Evolutionary conservation across 2,329 filamentous ascomycete species (phyloP).

Genomic region (Cercospora canescens): DNA sequence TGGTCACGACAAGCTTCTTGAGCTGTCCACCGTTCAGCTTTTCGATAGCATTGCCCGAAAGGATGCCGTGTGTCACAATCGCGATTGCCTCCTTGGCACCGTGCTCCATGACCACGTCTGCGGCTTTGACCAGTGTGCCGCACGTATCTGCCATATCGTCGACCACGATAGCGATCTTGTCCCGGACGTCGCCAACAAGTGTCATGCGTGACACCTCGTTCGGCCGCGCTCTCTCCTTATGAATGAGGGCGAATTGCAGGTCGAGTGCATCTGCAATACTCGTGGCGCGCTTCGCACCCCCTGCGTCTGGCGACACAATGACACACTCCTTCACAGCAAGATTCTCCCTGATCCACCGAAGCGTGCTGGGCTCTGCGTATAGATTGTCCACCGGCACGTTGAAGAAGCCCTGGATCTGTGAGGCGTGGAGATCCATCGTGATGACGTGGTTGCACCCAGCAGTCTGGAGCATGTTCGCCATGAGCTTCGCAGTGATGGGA

Average conservation of each 20-base stretch:
- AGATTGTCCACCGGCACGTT: conserved; percentile 79
- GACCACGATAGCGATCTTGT: conserved; percentile 91
- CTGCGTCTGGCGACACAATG: conserved; percentile 92
- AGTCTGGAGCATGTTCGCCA: conserved; percentile 96
- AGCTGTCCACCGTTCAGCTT: conserved; percentile 78
- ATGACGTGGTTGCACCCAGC: conserved; percentile 92
- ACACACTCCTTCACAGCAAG: conserved; percentile 79
- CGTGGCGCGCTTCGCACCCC: conserved; percentile 89
- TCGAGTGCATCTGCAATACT: conserved; percentile 91
- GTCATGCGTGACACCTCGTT: conserved; percentile 94
- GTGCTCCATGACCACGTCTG: conserved; percentile 82
- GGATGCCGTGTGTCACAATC: conserved; percentile 91
- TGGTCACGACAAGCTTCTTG: conserved; percentile 81
- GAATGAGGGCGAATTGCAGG: conserved; percentile 88
- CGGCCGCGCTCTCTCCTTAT: conserved; percentile 90
- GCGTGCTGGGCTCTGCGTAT: conserved; percentile 88
- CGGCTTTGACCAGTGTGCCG: conserved; percentile 84
- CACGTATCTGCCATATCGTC: conserved; percentile 99
- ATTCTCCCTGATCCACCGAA: conserved; percentile 90
- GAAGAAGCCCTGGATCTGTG: conserved; percentile 95
- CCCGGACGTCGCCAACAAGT: conserved; percentile 89
- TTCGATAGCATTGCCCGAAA: conserved; percentile 85
- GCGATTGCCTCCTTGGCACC: conserved; percentile 87
- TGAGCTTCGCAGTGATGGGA: conserved; percentile 93
- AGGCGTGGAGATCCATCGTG: conserved; percentile 93